Conservation (phyloP, 768 basidiomycete species). For the Mycena haematopus region DNA sequence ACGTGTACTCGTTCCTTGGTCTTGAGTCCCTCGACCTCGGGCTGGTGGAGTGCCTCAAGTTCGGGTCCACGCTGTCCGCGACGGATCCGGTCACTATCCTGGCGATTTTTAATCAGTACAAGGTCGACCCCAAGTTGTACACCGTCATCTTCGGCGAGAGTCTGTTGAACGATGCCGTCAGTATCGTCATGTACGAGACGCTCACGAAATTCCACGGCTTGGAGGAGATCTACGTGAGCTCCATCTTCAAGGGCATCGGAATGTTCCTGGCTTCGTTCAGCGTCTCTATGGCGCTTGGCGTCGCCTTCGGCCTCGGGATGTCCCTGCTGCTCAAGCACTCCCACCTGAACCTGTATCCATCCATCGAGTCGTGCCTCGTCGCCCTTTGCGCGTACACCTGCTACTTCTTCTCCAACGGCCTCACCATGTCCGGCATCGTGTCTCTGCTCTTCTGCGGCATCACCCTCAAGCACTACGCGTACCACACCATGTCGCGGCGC, state of each 20-base stretch:
- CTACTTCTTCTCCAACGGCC: conserved; percentile 98
- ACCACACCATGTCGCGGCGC: conserved; percentile 96
- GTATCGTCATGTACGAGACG: conserved; percentile 99
- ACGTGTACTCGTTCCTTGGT: conserved; percentile 92
- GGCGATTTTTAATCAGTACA: conserved; percentile 98
- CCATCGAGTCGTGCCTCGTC: conserved; percentile 96
- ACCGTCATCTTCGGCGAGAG: conserved; percentile 97
- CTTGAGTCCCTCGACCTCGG: conserved; percentile 87
- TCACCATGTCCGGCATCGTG: conserved; percentile 95
- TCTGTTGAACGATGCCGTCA: conserved; percentile 97
- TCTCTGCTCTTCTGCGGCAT: conserved; percentile 98
- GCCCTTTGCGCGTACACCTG: conserved; percentile 94
- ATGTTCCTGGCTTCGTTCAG: conserved; percentile 97
- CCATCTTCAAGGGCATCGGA: conserved; percentile 95
- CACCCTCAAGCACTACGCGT: conserved; percentile 99
- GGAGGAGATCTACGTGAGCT: conserved; percentile 78
- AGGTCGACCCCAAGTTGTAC: conserved; percentile 98
- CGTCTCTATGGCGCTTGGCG: conserved; percentile 93
- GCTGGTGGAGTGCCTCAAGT: conserved; percentile 92
- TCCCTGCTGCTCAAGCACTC: conserved; percentile 96
- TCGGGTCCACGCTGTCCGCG: conserved; percentile 95
- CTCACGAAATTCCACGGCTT: conserved; percentile 90
- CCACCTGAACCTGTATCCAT: conserved; percentile 83
- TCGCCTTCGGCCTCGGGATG: conserved; percentile 88
- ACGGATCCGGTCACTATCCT: conserved; percentile 98